Conservation (phyloP, 805 yeast genomes). For the Grigorovia yakushimaensis region DNA sequence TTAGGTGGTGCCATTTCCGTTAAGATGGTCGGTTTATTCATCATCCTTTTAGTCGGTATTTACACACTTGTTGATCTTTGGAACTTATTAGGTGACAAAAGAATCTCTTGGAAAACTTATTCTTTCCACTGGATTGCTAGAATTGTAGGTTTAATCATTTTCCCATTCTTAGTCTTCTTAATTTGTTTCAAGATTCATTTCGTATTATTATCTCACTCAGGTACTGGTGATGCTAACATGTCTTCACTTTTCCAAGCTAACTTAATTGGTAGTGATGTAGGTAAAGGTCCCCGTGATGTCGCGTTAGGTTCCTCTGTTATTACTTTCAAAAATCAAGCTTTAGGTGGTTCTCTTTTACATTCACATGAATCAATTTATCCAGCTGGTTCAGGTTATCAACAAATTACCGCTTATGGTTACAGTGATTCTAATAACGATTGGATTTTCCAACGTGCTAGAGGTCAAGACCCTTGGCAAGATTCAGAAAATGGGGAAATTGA, state of each 20-base stretch:
- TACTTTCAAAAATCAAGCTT: constrained; percentile 51
- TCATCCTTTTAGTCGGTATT: constrained; percentile 78
- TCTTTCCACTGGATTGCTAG: constrained; percentile 58
- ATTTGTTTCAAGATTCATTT: constrained; percentile 68
- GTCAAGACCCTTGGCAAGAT: constrained; percentile 16
- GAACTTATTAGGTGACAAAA: constrained; percentile 64
- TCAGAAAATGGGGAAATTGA: constrained; percentile 21
- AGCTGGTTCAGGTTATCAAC: constrained; percentile 91
- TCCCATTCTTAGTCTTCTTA: constrained; percentile 57
- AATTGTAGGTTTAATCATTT: constrained; percentile 46
- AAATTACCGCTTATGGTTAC: constrained; percentile 84
- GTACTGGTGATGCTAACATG: constrained; percentile 75
- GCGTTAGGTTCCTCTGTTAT: constrained; percentile 48
- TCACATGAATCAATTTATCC: constrained; percentile 85
- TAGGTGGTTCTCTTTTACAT: constrained; percentile 72
- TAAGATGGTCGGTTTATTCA: constrained; percentile 93
- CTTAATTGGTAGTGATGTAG: constrained; percentile 56
- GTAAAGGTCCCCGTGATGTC: constrained; percentile 62
- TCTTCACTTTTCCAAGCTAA: constrained; percentile 76
- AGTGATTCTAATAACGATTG: constrained; percentile 84
- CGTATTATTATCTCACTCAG: constrained; percentile 65
- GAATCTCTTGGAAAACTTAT: constrained; percentile 41
- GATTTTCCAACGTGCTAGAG: constrained; percentile 52
- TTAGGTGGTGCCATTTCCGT: constrained; percentile 89
- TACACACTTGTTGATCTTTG: constrained; percentile 84